A percentile compares a stretch with the other conserved stretches of the same genome.
These are phyloP conservation scores for Wickerhamiella nectarea DNA, from an alignment of 805 yeast species.

Conservation along the genomic window DNA sequence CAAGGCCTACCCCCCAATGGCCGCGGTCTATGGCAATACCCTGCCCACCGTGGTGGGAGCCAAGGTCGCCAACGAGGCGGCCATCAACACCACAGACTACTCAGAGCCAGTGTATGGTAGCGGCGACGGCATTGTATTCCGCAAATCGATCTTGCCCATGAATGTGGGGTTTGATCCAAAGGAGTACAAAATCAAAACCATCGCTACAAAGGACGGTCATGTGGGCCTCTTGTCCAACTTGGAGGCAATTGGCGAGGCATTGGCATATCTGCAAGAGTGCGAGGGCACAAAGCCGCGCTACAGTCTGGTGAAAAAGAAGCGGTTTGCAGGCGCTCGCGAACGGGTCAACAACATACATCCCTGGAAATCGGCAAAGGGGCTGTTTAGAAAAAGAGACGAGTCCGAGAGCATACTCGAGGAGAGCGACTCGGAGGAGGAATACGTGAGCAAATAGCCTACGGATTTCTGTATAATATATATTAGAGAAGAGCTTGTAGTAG, in stretches of 20 bases:
- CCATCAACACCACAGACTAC: slow-evolving; percentile 57
- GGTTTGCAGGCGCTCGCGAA: slow-evolving; percentile 5
- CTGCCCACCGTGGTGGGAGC: slow-evolving; percentile 82
- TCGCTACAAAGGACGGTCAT: slow-evolving; percentile 58
- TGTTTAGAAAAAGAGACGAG: not conserved
- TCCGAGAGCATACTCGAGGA: not conserved
- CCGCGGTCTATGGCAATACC: slow-evolving; percentile 62
- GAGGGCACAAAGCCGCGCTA: slow-evolving; percentile 25
- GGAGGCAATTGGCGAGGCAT: slow-evolving; percentile 56
- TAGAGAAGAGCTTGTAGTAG: no score
- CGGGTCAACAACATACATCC: not conserved
- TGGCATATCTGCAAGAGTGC: slow-evolving; percentile 47
- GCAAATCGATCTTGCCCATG: slow-evolving; percentile 71
- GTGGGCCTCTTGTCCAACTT: slow-evolving; percentile 67
- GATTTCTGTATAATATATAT: no score
- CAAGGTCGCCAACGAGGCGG: slow-evolving; percentile 46
- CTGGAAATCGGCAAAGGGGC: not conserved
- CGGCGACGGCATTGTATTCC: slow-evolving; percentile 89
- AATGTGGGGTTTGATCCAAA: slow-evolving; percentile 44
- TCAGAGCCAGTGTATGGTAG: slow-evolving; percentile 70
- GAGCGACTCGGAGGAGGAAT: not conserved
- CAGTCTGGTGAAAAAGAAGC: slow-evolving; percentile 5
- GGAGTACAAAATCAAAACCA: slow-evolving; percentile 40
- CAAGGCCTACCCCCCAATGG: slow-evolving; percentile 63
- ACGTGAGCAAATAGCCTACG: no score